Percentiles rank a stretch among this genome's conserved stretches.
Evolutionary conservation across 495 filamentous ascomycete genomes (phyloP).

Genomic region (Neurospora terricola): DNA sequence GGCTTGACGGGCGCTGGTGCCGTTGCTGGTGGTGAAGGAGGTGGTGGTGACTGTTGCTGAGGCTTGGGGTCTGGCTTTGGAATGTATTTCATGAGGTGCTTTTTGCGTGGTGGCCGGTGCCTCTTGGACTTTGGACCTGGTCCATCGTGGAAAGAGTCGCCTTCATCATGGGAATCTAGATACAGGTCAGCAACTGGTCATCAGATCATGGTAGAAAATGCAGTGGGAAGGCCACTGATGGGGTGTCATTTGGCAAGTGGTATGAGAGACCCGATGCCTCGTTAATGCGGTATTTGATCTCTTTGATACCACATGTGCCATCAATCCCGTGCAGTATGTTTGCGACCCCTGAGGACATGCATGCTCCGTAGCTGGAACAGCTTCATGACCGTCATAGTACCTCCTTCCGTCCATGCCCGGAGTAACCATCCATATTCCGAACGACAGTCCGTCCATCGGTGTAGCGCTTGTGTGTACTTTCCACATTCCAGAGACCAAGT

Average conservation of each 20-base stretch:
- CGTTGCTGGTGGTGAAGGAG: not conserved
- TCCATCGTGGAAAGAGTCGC: not conserved
- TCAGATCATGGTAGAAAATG: not conserved
- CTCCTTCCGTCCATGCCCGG: not conserved
- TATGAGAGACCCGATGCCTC: not conserved
- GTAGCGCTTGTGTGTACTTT: not conserved
- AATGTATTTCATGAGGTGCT: not conserved
- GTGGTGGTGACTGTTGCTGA: conserved; percentile 3
- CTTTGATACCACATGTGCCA: not conserved
- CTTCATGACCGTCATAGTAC: not conserved
- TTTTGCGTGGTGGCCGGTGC: not conserved
- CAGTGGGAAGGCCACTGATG: not conserved
- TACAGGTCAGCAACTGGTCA: not conserved
- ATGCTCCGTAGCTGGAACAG: not conserved
- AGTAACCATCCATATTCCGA: not conserved
- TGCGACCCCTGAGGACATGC: not conserved
- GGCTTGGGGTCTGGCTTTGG: not conserved
- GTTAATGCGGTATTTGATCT: not conserved
- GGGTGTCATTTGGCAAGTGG: not conserved
- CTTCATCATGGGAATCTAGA: not conserved
- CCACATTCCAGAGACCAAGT: not conserved
- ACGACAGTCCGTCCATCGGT: not conserved
- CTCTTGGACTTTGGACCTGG: not conserved
- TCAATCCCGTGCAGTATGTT: not conserved
- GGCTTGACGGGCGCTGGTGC: not conserved